Evolutionary conservation across 2,329 filamentous ascomycete genomes (phyloP), one percentile per base, ranked within the genome.

Genomic region (Scedosporium aurantiacum): DNA sequence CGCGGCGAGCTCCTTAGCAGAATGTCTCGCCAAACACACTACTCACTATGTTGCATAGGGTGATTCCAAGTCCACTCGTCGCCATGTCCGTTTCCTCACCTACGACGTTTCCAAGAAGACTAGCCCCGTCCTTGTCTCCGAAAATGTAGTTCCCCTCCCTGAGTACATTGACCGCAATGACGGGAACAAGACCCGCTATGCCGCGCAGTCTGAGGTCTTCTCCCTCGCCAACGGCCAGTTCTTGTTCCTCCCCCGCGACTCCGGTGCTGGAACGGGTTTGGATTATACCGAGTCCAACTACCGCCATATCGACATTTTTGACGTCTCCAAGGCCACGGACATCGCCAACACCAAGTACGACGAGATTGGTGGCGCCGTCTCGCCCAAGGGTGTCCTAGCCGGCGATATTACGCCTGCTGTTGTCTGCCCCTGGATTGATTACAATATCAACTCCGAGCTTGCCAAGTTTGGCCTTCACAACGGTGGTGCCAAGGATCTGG

Each of bases 131-230:
- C 83, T 85, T 67, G 73, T 75, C 21, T 79, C 79, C 54, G 86
- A 90, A 70, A 88, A 84, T 69, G 81, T 87, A 2, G 84, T 90
- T 3, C 80, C 82, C 4, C 76, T 90, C 14, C 86, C 88, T 1
- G 72, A 80, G 3, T 86, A 81, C 67, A 70, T 72, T 4, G 79
- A 84, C 66, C 76, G 77, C 7, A 76, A 73, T 10, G 74, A 76
- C 60, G 79, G 79, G 54, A 54, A 54, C 50, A 54, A 54, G 21
- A 74, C 77, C 14, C 77, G 77, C 18, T 80, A 83, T 1, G 86
- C 88, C 1, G 82, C 82, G 0, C 86, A 90, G 70, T 87, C 83
- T 1, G 87, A 90, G 69, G 81, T 91, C 37, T 83, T 86, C 67
- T 83, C 82, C 64, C 75, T 90, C 54, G 80, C 79, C 2, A 75